These are phyloP conservation scores for Cornus controversa DNA, from an alignment of 148 eudicot genomes.

Conservation along the genomic window DNA sequence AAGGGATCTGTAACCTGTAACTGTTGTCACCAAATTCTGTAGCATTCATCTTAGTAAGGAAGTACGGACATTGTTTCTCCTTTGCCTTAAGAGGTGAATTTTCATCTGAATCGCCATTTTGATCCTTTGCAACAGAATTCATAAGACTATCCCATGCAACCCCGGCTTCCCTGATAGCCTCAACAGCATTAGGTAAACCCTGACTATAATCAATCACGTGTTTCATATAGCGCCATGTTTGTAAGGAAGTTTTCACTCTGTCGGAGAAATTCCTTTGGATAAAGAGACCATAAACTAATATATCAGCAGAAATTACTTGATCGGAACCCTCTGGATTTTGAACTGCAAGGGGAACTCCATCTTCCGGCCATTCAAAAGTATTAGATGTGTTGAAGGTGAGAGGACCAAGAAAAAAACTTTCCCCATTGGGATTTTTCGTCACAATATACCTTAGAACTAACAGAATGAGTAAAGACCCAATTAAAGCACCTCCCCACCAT, in stretches of 20 bases:
- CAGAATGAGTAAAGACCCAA: not conserved
- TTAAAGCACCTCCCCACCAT: constrained; percentile 9
- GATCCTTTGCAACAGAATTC: not conserved
- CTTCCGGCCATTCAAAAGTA: not conserved
- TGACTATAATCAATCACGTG: not conserved
- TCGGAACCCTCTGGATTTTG: not conserved
- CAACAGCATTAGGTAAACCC: constrained; percentile 10
- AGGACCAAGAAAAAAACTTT: not conserved
- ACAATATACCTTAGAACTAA: constrained; percentile 2
- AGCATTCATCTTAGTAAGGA: not conserved
- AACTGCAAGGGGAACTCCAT: not conserved
- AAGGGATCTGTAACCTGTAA: constrained; percentile 6
- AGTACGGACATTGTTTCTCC: constrained; percentile 12
- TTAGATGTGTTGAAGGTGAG: not conserved
- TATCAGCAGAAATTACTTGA: constrained; percentile 5
- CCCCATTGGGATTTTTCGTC: constrained; percentile 2
- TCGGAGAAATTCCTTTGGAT: constrained; percentile 3
- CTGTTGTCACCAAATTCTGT: constrained; percentile 5
- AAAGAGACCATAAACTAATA: constrained; percentile 15
- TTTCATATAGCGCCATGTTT: constrained; percentile 8
- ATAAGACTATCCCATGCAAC: constrained; percentile 10
- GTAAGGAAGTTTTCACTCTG: not conserved
- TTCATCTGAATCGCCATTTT: not conserved
- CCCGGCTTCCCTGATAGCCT: constrained; percentile 10
- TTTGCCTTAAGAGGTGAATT: not conserved